Conservation (phyloP, 73 alveolate species). For the Tetrahymena elliotti region DNA sequence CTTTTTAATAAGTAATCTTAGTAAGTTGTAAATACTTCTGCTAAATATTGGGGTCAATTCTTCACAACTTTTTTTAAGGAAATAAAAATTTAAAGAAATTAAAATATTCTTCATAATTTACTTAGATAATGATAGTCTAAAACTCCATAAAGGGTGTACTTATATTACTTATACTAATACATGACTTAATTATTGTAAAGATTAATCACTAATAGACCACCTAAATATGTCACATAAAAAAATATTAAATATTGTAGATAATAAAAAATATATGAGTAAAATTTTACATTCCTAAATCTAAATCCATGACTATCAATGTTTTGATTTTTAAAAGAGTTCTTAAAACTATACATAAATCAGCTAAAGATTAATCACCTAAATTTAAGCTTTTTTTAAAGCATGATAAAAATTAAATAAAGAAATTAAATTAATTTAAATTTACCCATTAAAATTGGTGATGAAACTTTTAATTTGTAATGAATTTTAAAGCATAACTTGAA, state of each 20-base stretch:
- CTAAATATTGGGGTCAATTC: neutral
- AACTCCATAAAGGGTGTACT: neutral
- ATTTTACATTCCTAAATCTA: neutral
- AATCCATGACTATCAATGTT: neutral
- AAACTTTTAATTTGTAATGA: neutral
- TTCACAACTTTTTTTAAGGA: neutral
- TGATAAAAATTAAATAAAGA: neutral
- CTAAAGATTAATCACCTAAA: neutral
- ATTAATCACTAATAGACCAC: neutral
- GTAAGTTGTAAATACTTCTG: neutral
- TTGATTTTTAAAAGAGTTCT: neutral
- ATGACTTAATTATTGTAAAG: neutral
- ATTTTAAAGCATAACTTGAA: neutral
- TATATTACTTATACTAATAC: neutral
- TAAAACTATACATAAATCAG: neutral
- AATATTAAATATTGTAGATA: neutral
- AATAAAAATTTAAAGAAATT: neutral
- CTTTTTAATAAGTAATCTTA: neutral
- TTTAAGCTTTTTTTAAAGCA: neutral
- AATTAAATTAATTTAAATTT: neutral
- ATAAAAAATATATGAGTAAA: neutral
- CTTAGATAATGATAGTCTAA: neutral
- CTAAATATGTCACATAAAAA: neutral
- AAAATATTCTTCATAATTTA: neutral
- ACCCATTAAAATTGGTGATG: neutral